Evolutionary conservation across 1,284 basidiomycete genomes (phyloP).

Genomic region (Papiliotrema laurentii): DNA sequence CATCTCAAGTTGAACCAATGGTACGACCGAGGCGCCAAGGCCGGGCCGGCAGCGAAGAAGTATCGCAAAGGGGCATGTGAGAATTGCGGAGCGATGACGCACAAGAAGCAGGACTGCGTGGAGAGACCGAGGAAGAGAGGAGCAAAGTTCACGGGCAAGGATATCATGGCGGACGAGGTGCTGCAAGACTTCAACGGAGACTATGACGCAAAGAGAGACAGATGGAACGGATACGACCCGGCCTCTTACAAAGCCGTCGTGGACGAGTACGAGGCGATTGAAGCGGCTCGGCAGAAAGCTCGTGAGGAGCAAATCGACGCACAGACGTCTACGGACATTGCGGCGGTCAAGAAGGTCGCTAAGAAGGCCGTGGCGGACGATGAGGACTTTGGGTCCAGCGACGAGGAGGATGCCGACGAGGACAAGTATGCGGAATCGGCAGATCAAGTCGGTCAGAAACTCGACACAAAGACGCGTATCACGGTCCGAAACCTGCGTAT

Average conservation of each 20-base stretch:
- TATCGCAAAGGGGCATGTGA: conserved; percentile 97
- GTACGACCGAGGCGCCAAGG: conserved; percentile 85
- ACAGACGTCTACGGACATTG: conserved; percentile 83
- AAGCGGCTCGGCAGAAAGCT: conserved; percentile 80
- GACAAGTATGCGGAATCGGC: conserved; percentile 97
- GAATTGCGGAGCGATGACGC: conserved; percentile 96
- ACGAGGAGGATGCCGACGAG: conserved; percentile 89
- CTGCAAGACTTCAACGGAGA: conserved; percentile 73
- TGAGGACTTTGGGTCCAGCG: conserved; percentile 93
- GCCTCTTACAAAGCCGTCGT: conserved; percentile 79
- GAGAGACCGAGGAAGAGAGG: conserved; percentile 95
- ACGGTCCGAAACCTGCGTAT: conserved; percentile 98
- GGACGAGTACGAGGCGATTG: conserved; percentile 90
- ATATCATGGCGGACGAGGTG: conserved; percentile 88
- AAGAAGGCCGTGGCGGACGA: conserved; percentile 57
- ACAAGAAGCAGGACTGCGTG: conserved; percentile 85
- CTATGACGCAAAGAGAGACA: conserved; percentile 92
- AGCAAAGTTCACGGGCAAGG: conserved; percentile 84
- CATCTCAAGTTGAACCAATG: conserved; percentile 75
- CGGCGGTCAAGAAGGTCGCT: conserved; percentile 73
- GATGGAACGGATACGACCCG: conserved; percentile 98
- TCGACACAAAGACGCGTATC: conserved; percentile 96
- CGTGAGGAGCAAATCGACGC: conserved; percentile 97
- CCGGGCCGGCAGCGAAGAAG: conserved; percentile 87
- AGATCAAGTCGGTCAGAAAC: conserved; percentile 94